A percentile compares a stretch with the other conserved stretches of the same genome.
phyloP scores from a whole-genome alignment of 495 filamentous ascomycete genomes.

The Aspergillus leporis region DNA sequence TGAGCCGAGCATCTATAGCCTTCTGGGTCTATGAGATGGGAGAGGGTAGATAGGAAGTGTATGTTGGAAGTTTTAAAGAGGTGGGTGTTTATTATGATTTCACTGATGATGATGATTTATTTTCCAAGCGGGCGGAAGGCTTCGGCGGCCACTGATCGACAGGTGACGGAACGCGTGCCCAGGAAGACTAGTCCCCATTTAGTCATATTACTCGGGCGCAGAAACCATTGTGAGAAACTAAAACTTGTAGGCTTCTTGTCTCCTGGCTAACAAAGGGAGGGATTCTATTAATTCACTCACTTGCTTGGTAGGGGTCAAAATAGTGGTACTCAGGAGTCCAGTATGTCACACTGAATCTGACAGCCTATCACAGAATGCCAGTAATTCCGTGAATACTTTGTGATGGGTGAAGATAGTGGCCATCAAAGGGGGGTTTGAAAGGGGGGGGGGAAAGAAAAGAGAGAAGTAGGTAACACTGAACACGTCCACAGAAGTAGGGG shows the following conservation, averaged over 20 bases:
- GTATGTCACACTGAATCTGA: no score
- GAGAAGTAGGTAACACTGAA: not conserved
- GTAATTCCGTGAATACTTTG: no score
- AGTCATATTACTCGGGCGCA: slow-evolving; percentile 27
- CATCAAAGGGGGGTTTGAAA: no score
- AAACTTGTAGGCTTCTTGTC: not conserved
- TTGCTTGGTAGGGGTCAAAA: no score
- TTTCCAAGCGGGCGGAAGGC: slow-evolving; percentile 23
- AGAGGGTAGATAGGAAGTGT: slow-evolving; percentile 6
- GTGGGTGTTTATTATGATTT: slow-evolving; percentile 11
- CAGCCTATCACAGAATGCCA: no score
- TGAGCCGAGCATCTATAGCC: slow-evolving; percentile 24
- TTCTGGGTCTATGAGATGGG: slow-evolving; percentile 7
- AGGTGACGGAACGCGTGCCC: slow-evolving; percentile 28
- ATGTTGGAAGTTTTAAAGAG: not conserved
- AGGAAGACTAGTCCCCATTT: slow-evolving; percentile 27
- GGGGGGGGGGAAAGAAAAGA: not conserved
- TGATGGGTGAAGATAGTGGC: no score
- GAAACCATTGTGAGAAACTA: not conserved
- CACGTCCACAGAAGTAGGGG: not conserved
- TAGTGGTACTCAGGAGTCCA: no score
- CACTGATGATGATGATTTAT: slow-evolving; percentile 22
- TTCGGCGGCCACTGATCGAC: slow-evolving; percentile 27
- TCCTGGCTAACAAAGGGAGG: not conserved
- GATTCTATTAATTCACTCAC: not conserved